Conservation (phyloP, 805 yeast species). For the Candida parachauliodes region DNA sequence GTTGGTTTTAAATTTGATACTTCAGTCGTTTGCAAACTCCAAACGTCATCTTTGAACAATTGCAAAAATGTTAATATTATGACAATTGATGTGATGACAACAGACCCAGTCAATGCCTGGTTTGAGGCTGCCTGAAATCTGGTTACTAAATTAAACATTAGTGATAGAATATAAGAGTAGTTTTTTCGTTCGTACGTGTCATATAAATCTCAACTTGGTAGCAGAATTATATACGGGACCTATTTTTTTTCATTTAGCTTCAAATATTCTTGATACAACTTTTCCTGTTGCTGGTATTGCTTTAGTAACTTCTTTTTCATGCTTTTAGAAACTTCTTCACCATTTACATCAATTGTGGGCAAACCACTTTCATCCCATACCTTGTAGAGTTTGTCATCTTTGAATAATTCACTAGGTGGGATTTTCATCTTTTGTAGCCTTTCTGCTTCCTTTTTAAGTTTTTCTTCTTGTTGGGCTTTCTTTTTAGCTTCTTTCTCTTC, state of each 20-base stretch:
- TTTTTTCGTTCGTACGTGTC: slow-evolving; percentile 6
- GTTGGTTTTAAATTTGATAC: slow-evolving; percentile 32
- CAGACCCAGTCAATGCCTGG: slow-evolving; percentile 45
- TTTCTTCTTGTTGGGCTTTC: slow-evolving; percentile 44
- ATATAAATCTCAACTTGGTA: neutral
- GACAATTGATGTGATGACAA: slow-evolving; percentile 44
- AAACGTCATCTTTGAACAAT: slow-evolving; percentile 43
- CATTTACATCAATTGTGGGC: slow-evolving; percentile 72
- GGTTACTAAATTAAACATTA: slow-evolving; percentile 29
- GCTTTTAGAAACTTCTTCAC: slow-evolving; percentile 84
- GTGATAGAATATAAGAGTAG: neutral
- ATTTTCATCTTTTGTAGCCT: slow-evolving; percentile 63
- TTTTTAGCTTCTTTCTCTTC: slow-evolving; percentile 58
- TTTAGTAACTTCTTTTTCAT: slow-evolving; percentile 78
- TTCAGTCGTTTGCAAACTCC: slow-evolving; percentile 36
- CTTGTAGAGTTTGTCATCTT: slow-evolving; percentile 48
- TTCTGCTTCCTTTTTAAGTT: slow-evolving; percentile 62
- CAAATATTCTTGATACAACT: slow-evolving; percentile 68
- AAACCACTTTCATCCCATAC: slow-evolving; percentile 86
- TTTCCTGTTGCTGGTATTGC: slow-evolving; percentile 74
- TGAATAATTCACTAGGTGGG: slow-evolving; percentile 72
- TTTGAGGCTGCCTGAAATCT: slow-evolving; percentile 49
- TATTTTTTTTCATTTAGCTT: slow-evolving; percentile 8
- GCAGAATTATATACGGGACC: neutral
- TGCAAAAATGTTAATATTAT: slow-evolving; percentile 48